These are phyloP conservation scores for Aspergillus niger DNA, from an alignment of 2,329 filamentous ascomycete genomes.

Conservation along the genomic window DNA sequence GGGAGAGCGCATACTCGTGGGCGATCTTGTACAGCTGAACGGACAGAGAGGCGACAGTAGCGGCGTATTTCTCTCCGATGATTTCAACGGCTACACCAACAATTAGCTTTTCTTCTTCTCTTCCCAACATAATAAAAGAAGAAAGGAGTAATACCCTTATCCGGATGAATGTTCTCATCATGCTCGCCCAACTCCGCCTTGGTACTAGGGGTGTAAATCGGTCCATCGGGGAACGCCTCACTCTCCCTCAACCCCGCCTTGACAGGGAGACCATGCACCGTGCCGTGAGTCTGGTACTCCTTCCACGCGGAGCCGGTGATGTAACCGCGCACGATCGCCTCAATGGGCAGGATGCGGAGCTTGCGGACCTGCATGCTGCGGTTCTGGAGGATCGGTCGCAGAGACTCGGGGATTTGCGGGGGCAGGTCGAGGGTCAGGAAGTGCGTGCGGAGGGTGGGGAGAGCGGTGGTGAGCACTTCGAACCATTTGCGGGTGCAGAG, in stretches of 20 bases:
- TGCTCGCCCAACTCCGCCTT: conserved; percentile 79
- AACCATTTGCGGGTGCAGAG: conserved; percentile 71
- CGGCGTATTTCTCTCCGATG: conserved; percentile 66
- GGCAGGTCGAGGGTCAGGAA: conserved; percentile 63
- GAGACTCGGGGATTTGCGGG: conserved; percentile 46
- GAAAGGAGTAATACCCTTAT: conserved; percentile 52
- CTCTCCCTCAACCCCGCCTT: conserved; percentile 70
- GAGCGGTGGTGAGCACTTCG: conserved; percentile 56
- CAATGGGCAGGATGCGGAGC: conserved; percentile 74
- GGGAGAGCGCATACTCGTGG: conserved; percentile 48
- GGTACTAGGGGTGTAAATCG: conserved; percentile 79
- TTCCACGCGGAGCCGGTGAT: conserved; percentile 82
- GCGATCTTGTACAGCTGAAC: conserved; percentile 64
- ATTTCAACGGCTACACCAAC: conserved; percentile 54
- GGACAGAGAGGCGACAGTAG: conserved; percentile 65
- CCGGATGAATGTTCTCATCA: conserved; percentile 82
- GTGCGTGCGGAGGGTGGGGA: conserved; percentile 64
- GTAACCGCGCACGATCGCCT: conserved; percentile 87
- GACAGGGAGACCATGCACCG: conserved; percentile 75
- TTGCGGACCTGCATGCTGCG: conserved; percentile 78
- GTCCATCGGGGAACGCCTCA: conserved; percentile 64
- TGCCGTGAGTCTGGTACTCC: conserved; percentile 73
- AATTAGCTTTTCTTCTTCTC: neutral
- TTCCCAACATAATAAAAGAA: neutral
- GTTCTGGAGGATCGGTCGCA: conserved; percentile 58